Evolutionary conservation across 257 asterid species (phyloP), one percentile per base, ranked within the genome.

Genomic region (Thymus mandschuricus): DNA sequence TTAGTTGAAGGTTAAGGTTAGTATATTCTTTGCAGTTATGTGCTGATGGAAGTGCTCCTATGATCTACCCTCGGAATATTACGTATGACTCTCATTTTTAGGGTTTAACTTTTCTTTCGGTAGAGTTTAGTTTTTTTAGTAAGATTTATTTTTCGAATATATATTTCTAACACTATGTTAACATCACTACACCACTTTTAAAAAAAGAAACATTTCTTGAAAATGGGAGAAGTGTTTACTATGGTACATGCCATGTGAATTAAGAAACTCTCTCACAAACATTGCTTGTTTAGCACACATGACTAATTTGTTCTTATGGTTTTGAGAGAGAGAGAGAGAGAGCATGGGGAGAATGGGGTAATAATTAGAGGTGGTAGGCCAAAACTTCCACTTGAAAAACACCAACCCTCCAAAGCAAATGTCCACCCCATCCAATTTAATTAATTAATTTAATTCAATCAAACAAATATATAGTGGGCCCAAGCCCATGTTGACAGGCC

Each of bases 351-450:
- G 49, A 55, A 56, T 57, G 66, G 46, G 34, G 11, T 69, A 35
- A 33, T 57, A 43, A 45, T 31, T 21, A 43, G 68, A 57, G 74
- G 64, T 70, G 74, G 74, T 70, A 66, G 74, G 67, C 34, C 75
- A 31, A 70, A 70, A 1, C 30, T 12, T 59, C 67, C 75, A 58
- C 75, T 58, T 9, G 8, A 69, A 15, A 44, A 30, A 69, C 64
- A 68, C 55, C 73, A 54, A 68, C 45, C 43, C 54, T 3, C 56
- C 73, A 69, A 69, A 69, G 65, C 64, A 68, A 62, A 55, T 55
- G 73, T 38, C 64, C 73, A 40, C 55, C 44, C 54, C 72, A 54
- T 45, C 55, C 43, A 21, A 29, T 56, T 44, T 55, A 12, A 54
- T 56, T 68, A 27, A 69, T 57, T 69, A 46, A 57, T 43, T 44